Percentiles rank a stretch among this genome's conserved stretches.
Evolutionary conservation across 1,139 yeast genomes (phyloP).

Genomic region (Maudiozyma humilis): DNA sequence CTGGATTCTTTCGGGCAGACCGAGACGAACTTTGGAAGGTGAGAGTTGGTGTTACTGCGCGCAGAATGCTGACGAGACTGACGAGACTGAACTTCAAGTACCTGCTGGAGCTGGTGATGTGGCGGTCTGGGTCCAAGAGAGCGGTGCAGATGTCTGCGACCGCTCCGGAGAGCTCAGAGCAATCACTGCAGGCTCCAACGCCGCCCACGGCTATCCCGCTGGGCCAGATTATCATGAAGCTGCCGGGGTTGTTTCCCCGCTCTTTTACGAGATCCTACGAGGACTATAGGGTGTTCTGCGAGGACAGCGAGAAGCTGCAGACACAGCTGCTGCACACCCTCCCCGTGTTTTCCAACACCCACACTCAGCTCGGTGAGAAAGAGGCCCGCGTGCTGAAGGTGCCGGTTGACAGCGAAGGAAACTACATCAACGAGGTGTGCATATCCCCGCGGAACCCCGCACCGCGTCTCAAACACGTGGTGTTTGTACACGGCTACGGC

Average conservation of each 20-base stretch:
- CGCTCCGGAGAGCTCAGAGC: too few species aligned
- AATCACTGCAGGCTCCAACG: conserved; percentile 13
- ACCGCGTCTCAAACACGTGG: conserved; percentile 41
- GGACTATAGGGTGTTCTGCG: conserved; percentile 36
- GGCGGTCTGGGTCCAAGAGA: conserved; percentile 18
- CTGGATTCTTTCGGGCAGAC: not conserved
- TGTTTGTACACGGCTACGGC: conserved; percentile 71
- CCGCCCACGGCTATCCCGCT: conserved; percentile 29
- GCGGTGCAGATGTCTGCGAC: too few species aligned
- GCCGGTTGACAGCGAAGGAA: conserved; percentile 36
- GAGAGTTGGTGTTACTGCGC: too few species aligned
- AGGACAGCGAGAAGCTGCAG: conserved; percentile 36
- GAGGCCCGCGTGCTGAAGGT: conserved; percentile 31
- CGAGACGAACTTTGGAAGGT: too few species aligned
- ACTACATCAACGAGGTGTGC: conserved; percentile 56
- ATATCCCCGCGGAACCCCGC: conserved; percentile 39
- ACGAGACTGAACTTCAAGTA: conserved; percentile 1
- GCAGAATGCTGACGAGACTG: not conserved
- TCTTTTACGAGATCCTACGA: conserved; percentile 42
- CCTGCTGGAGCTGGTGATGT: not conserved
- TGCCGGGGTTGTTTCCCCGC: conserved; percentile 52
- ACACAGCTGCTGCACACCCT: conserved; percentile 40
- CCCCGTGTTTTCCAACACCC: conserved; percentile 31
- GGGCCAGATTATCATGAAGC: conserved; percentile 15
- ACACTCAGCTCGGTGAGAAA: conserved; percentile 15